Evolutionary conservation across 177 flowering plant genomes (phyloP).

Genomic region (Tripterygium wilfordii): DNA sequence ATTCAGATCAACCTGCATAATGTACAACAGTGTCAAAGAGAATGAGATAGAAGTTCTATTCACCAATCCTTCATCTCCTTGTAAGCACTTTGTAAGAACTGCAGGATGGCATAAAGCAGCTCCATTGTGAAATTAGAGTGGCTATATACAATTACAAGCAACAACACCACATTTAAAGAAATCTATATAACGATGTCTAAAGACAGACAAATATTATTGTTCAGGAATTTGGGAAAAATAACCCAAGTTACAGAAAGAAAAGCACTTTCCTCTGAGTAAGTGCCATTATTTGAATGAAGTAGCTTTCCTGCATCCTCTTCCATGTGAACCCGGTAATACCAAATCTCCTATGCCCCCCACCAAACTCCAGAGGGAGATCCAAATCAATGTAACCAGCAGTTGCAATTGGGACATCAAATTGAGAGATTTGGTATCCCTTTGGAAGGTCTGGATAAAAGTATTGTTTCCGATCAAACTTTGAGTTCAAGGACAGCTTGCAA

Average conservation of each 20-base stretch:
- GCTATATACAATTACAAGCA: too few species aligned
- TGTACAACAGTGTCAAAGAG: neutral
- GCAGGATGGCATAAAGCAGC: too few species aligned
- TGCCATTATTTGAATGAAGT: slow-evolving; percentile 63
- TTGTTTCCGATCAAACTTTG: slow-evolving; percentile 93
- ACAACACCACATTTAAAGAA: too few species aligned
- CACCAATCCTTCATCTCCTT: too few species aligned
- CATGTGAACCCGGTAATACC: slow-evolving; percentile 95
- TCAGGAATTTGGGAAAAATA: neutral
- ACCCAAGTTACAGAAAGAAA: neutral
- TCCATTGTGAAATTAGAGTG: too few species aligned
- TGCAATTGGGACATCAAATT: slow-evolving; percentile 90
- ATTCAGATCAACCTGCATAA: slow-evolving; percentile 82
- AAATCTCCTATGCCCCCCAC: slow-evolving; percentile 89
- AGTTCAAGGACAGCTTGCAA: slow-evolving; percentile 58
- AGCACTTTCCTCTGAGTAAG: slow-evolving; percentile 53
- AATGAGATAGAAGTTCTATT: neutral
- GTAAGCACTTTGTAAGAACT: too few species aligned
- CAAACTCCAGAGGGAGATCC: slow-evolving; percentile 90
- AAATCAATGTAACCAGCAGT: slow-evolving; percentile 62
- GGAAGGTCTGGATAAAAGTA: slow-evolving; percentile 96
- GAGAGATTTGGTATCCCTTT: slow-evolving; percentile 92
- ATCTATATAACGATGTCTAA: too few species aligned
- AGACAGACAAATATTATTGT: neutral
- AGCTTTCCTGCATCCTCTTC: slow-evolving; percentile 99